Conservation (phyloP, 306 rosid species). For the Vigna mungo region DNA sequence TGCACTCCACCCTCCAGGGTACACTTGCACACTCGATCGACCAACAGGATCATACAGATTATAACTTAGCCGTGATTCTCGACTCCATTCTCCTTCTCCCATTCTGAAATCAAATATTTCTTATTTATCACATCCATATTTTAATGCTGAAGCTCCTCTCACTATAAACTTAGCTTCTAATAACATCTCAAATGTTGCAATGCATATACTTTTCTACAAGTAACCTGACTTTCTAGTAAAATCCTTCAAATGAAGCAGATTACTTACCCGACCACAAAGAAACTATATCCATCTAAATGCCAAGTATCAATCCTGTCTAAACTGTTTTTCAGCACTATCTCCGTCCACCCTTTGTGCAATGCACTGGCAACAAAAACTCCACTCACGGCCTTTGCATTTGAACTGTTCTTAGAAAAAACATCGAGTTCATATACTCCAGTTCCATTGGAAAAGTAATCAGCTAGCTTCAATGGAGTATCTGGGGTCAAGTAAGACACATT, state of each 20-base stretch:
- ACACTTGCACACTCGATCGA: constrained; percentile 70
- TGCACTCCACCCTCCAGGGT: constrained; percentile 76
- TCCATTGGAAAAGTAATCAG: constrained; percentile 68
- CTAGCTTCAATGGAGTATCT: constrained; percentile 77
- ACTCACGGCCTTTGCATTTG: constrained; percentile 47
- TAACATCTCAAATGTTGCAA: background rate
- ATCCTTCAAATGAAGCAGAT: background rate
- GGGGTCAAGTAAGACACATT: constrained; percentile 73
- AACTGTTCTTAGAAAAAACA: constrained; percentile 55
- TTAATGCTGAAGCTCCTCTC: background rate
- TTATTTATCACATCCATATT: background rate
- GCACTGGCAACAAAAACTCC: constrained; percentile 75
- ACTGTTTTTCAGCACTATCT: constrained; percentile 67
- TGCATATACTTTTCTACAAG: background rate
- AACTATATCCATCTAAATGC: constrained; percentile 87
- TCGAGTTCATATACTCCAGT: constrained; percentile 69
- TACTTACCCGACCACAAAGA: constrained; percentile 73
- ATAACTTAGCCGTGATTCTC: constrained; percentile 45
- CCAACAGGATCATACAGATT: constrained; percentile 64
- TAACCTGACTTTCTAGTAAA: background rate
- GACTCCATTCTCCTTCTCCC: constrained; percentile 61
- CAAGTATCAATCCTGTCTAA: constrained; percentile 65
- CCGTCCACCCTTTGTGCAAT: constrained; percentile 72
- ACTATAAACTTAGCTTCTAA: background rate
- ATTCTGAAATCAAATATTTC: constrained; percentile 41